These are phyloP conservation scores for Ascochyta fabae DNA, from an alignment of 2,329 filamentous ascomycete species.

Conservation along the genomic window DNA sequence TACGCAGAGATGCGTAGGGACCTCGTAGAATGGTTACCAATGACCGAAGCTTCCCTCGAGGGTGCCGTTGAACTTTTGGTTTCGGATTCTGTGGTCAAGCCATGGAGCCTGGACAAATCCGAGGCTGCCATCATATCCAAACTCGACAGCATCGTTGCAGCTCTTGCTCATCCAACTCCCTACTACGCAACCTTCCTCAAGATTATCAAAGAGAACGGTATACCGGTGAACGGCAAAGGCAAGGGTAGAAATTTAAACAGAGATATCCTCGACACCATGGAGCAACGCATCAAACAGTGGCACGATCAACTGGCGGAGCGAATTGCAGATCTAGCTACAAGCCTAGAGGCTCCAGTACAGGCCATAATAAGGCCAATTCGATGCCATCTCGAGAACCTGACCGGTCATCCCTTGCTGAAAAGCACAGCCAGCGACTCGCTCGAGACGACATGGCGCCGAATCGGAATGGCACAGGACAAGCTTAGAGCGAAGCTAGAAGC, in stretches of 20 bases:
- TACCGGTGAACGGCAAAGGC: constrained; percentile 12
- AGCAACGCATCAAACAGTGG: constrained; percentile 7
- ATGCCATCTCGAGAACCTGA: neutral
- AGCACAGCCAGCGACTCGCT: constrained; percentile 1
- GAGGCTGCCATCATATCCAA: neutral
- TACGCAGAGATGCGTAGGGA: constrained; percentile 15
- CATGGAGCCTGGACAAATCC: neutral
- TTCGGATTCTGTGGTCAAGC: neutral
- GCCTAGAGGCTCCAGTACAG: neutral
- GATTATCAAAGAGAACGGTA: constrained; percentile 21
- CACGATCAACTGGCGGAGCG: neutral
- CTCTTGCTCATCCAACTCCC: constrained; percentile 1
- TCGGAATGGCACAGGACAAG: neutral
- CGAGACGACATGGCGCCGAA: neutral
- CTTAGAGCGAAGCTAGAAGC: neutral
- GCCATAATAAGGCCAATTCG: neutral
- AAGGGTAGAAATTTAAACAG: constrained; percentile 15
- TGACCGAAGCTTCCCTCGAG: neutral
- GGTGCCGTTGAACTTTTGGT: neutral
- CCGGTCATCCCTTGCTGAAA: constrained; percentile 6
- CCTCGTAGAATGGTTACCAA: neutral
- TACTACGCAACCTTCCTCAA: constrained; percentile 11
- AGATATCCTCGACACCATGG: constrained; percentile 8
- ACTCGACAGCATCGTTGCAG: neutral
- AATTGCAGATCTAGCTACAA: neutral